phyloP scores from a whole-genome alignment of 2,329 filamentous ascomycete genomes.

The Zasmidium angulare region DNA sequence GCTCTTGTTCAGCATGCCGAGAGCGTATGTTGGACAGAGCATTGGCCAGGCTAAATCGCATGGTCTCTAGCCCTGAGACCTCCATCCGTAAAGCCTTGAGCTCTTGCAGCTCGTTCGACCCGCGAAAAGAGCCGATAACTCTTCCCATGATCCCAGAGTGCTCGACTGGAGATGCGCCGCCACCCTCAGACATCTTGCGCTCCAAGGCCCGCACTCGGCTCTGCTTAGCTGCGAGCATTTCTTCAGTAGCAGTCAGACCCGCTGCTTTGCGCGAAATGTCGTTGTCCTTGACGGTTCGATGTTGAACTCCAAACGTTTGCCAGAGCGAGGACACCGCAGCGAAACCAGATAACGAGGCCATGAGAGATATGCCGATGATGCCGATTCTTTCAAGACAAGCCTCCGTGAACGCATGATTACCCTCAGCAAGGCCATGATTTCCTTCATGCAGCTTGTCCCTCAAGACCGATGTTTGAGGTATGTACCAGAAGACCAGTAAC shows the following conservation, averaged over 20 bases:
- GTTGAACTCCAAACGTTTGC: slow-evolving; percentile 72
- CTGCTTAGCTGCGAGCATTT: slow-evolving; percentile 75
- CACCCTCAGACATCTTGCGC: slow-evolving; percentile 56
- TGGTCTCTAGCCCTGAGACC: slow-evolving; percentile 75
- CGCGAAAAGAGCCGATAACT: slow-evolving; percentile 69
- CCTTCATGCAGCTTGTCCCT: slow-evolving; percentile 42
- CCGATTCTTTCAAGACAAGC: slow-evolving; percentile 67
- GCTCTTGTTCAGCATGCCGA: slow-evolving; percentile 63
- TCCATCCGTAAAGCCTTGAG: slow-evolving; percentile 65
- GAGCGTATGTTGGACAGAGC: slow-evolving; percentile 64
- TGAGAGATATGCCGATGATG: slow-evolving; percentile 80
- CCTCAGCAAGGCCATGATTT: slow-evolving; percentile 32
- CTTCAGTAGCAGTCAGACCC: slow-evolving; percentile 73
- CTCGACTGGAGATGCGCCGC: slow-evolving; percentile 30
- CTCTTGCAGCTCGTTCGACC: slow-evolving; percentile 60
- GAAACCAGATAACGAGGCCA: slow-evolving; percentile 86
- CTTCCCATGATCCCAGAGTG: slow-evolving; percentile 67
- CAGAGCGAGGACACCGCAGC: slow-evolving; percentile 85
- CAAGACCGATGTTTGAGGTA: slow-evolving; percentile 38
- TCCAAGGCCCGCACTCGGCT: slow-evolving; percentile 70
- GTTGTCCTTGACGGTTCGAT: slow-evolving; percentile 61
- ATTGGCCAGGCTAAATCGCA: slow-evolving; percentile 69
- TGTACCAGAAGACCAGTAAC: slow-evolving; percentile 72
- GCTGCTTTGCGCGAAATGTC: slow-evolving; percentile 76
- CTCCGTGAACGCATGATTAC: slow-evolving; percentile 51